These are phyloP conservation scores for Paramecium sonneborni DNA, from an alignment of 73 alveolate species.

Conservation along the genomic window DNA sequence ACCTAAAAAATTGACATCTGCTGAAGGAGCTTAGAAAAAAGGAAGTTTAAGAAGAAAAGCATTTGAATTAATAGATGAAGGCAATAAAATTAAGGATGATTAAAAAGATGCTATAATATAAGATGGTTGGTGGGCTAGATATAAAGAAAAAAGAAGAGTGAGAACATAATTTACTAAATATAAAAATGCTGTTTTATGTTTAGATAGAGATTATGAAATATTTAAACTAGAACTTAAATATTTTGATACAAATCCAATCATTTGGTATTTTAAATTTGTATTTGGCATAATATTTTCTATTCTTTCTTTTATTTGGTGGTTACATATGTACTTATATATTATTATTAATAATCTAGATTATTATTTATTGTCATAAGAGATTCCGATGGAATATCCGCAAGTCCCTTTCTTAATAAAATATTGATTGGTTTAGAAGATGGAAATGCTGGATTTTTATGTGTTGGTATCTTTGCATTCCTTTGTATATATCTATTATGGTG, in stretches of 20 bases:
- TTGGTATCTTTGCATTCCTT: slow-evolving; percentile 74
- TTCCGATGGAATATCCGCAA: slow-evolving; percentile 71
- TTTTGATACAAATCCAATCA: slow-evolving; percentile 71
- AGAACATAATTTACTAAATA: slow-evolving; percentile 14
- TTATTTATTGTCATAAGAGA: slow-evolving; percentile 46
- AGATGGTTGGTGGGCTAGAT: slow-evolving; percentile 65
- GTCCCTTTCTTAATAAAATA: slow-evolving; percentile 79
- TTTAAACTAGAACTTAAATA: slow-evolving; percentile 61
- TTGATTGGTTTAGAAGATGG: slow-evolving; percentile 76
- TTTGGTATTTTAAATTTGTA: slow-evolving; percentile 68
- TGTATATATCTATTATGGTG: slow-evolving; percentile 77
- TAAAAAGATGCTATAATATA: slow-evolving; percentile 35
- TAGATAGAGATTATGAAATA: slow-evolving; percentile 70
- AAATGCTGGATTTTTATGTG: slow-evolving; percentile 74
- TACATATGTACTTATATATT: slow-evolving; percentile 71
- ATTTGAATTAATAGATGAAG: slow-evolving; percentile 63
- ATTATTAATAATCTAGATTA: background rate
- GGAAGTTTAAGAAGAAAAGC: slow-evolving; percentile 69
- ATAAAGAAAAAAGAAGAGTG: slow-evolving; percentile 62
- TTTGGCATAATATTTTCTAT: slow-evolving; percentile 67
- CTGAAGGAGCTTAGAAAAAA: slow-evolving; percentile 69
- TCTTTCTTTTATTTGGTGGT: slow-evolving; percentile 72
- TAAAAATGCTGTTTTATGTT: slow-evolving; percentile 59
- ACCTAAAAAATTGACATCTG: slow-evolving; percentile 74
- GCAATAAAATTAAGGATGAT: slow-evolving; percentile 30